Base-by-base conservation (phyloP, 345 rosid genomes). In the Noccaea bulbosa region DNA sequence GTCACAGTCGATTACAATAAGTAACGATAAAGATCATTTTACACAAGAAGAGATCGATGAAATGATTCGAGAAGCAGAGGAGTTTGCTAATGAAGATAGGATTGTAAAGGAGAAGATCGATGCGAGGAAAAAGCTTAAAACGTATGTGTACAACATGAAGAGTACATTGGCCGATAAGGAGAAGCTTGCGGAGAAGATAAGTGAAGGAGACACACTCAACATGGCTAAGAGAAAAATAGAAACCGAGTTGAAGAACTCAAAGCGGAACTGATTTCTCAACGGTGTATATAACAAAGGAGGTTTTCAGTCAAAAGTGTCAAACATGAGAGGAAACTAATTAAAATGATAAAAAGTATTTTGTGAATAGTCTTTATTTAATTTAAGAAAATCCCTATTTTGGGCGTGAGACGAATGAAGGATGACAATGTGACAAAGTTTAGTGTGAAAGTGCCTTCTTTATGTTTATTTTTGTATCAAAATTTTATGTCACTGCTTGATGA, bases 11-110 rank as follows among this genome's bases (percentile, higher is more conserved):
- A 80, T 86, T 35, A 81, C 87, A 37, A 84, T 88, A 62, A 73
- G 83, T 1, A 78, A 80, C 34, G 81, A 81, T 40, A 81, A 84
- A 59, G 89, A 83, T 48, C 81, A 85, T 38, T 81, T 82, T 11
- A 77, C 81, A 49, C 62, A 81, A 53, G 86, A 80, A 58, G 93
- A 86, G 86, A 83, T 86, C 1, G 84, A 83, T 0, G 69, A 77
- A 57, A 86, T 83, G 87, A 78, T 84, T 39, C 80, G 67, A 65
- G 94, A 86, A 60, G 89, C 87, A 0, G 85, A 84, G 78, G 77
- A 79, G 41, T 79, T 78, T 17, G 88, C 84, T 0, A 86, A 84
- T 37, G 87, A 81, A 52, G 93, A 88, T 50, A 78, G 54, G 70
- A 68, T 54, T 20, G 46, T 71, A 44, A 80, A 50, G 43, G 94